phyloP scores from a whole-genome alignment of 2,329 filamentous ascomycete species.

The Penicillium sclerotiorum region DNA sequence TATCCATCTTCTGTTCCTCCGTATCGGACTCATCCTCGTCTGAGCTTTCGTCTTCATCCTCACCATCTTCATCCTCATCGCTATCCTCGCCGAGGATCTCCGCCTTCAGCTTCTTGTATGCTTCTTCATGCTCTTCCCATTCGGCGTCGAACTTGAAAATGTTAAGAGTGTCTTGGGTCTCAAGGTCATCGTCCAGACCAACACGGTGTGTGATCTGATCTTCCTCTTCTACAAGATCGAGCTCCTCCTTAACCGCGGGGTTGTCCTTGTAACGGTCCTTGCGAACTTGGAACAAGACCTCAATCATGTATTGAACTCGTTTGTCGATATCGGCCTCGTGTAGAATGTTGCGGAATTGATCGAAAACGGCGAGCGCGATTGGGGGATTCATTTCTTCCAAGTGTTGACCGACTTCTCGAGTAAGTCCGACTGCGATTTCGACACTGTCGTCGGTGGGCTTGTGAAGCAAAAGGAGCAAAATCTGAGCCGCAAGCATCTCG shows the following conservation, averaged over 20 bases:
- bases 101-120: conserved; percentile 86
- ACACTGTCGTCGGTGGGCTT: conserved; percentile 97
- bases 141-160: conserved; percentile 93
- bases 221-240: conserved; percentile 95
- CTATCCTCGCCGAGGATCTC: conserved; percentile 95
- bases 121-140: conserved; percentile 87
- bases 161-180: conserved; percentile 84
- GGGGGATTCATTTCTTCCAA: conserved; percentile 91
- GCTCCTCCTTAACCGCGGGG: conserved; percentile 83
- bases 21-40: conserved; percentile 73
- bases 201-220: conserved; percentile 93
- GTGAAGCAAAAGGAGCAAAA: conserved; percentile 85
- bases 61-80: conserved; percentile 76
- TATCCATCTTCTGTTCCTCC: conserved; percentile 83
- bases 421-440: conserved; percentile 93
- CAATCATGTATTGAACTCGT: conserved; percentile 98
- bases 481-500: conserved; percentile 90
- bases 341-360: conserved; percentile 91
- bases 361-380: conserved; percentile 87
- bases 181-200: conserved; percentile 79
- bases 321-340: conserved; percentile 98
- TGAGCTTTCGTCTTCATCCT: conserved; percentile 61
- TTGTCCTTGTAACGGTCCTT: conserved; percentile 98
- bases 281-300: conserved; percentile 93
- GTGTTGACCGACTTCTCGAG: conserved; percentile 89